Evolutionary conservation across 805 yeast genomes (phyloP), one percentile per base, ranked within the genome.

Genomic region (Maudiozyma bulderi): DNA sequence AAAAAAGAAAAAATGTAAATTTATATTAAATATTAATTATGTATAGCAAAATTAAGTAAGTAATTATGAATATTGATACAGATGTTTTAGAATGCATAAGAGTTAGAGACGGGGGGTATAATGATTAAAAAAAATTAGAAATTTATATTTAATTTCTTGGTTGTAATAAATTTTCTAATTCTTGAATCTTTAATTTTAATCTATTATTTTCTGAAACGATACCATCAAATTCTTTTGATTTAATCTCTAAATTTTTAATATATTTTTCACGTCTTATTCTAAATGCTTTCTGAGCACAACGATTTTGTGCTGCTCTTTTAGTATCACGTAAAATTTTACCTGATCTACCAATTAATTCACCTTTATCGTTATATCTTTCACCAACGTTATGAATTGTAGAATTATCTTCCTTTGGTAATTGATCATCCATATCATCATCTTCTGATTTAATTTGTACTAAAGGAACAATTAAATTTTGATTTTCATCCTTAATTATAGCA

Each of bases 221-320:
- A n/a, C 70, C 71, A 53, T 78, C 79, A 50, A 79, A 80, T 57
- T 81, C 82, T 43, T 74, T 72, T 9, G 86, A 85, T 60, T 82
- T 81, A 37, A 71, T 66, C 67, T 90, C 96, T 50, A 90, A 72
- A 45, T 87, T 91, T 65, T 81, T 84, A 55, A 90, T 80, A 59
- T 87, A 82, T 50, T 78, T 76, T 59, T 89, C 95, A 62, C 86
- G 83, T 52, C 96, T 76, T 62, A 81, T 82, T 61, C 97, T 77
- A 69, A 89, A 90, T 8, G 96, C 95, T 56, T 86, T 79, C 69
- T 90, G 97, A 5, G 97, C 96, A 52, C 80, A 82, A 60, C 97
- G 74, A 71, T 90, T 90, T 68, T 90, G 97, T 8, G 84, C 89
- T 1, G 96, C 96, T 54, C 97, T 79, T 65, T 86, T 87, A 40